These are phyloP conservation scores for Candida stauntonica DNA, from an alignment of 805 yeast genomes.

Conservation along the genomic window DNA sequence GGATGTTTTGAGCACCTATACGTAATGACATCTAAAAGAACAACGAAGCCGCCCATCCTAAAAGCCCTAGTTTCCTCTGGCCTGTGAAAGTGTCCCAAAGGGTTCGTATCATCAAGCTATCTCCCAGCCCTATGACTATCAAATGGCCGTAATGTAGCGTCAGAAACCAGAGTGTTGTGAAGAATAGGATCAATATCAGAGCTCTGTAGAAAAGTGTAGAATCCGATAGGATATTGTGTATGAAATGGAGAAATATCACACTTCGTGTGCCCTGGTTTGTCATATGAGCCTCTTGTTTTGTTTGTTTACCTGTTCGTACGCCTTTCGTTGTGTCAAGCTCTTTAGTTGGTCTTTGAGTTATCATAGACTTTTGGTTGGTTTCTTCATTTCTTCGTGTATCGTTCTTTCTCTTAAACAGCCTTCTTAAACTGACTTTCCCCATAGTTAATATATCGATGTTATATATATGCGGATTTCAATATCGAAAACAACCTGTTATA, in stretches of 20 bases:
- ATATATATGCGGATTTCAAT: not conserved
- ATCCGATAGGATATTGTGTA: slow-evolving; percentile 7
- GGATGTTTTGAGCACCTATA: not conserved
- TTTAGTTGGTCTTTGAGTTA: not conserved
- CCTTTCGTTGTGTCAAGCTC: too few relatives aligned
- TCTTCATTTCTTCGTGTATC: not conserved
- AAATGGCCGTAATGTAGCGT: slow-evolving; percentile 5
- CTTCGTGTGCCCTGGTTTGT: too few relatives aligned
- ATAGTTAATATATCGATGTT: not conserved
- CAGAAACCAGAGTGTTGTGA: slow-evolving; percentile 2
- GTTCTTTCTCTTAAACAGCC: too few relatives aligned
- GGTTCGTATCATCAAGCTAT: slow-evolving; percentile 1
- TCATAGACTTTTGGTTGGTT: not conserved
- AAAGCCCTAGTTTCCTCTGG: not conserved
- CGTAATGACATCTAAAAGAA: too few relatives aligned
- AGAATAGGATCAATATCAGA: slow-evolving; percentile 3
- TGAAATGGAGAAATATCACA: slow-evolving; percentile 3
- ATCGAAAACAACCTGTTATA: too few relatives aligned
- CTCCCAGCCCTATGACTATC: slow-evolving; percentile 8
- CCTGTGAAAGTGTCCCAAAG: slow-evolving; percentile 1
- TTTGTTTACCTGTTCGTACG: not conserved
- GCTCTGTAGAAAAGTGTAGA: slow-evolving; percentile 7
- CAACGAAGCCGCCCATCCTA: not conserved
- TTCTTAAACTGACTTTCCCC: too few relatives aligned
- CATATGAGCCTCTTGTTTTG: not conserved